These are phyloP conservation scores for Peronosclerospora sorghi DNA, from an alignment of 352 stramenopile species.

Conservation along the genomic window DNA sequence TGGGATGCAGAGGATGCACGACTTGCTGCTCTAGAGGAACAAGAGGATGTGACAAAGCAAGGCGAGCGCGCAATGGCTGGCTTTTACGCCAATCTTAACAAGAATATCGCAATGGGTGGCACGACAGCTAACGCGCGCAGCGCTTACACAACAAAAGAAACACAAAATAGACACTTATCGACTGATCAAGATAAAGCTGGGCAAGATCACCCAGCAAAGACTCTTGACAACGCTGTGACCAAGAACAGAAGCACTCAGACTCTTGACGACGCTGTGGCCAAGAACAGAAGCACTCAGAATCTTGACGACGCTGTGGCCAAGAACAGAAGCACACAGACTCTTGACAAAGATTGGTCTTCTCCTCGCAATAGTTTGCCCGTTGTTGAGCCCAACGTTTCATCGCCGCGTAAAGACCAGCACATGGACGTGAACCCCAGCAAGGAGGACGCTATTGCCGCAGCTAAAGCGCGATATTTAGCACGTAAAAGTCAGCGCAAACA, in stretches of 20 bases:
- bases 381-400: constrained; percentile 3
- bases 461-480: constrained; percentile 74
- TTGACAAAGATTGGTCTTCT: constrained; percentile 3
- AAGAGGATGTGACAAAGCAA: constrained; percentile 69
- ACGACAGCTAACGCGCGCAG: constrained; percentile 56
- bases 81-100: constrained; percentile 88
- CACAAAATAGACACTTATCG: constrained; percentile 1
- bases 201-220: background rate
- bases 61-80: constrained; percentile 63
- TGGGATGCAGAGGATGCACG: constrained; percentile 79
- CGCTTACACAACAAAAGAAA: constrained; percentile 61
- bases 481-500: constrained; percentile 54
- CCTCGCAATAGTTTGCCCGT: background rate
- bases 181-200: constrained; percentile 3
- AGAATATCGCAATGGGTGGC: constrained; percentile 88
- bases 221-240: constrained; percentile 3
- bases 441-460: constrained; percentile 67
- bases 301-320: constrained; percentile 7
- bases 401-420: constrained; percentile 1
- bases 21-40: constrained; percentile 48
- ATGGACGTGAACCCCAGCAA: constrained; percentile 31
- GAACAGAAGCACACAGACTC: constrained; percentile 10
- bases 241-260: constrained; percentile 14
- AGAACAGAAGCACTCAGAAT: constrained; percentile 12
- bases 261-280: constrained; percentile 4